Evolutionary conservation across 2,329 filamentous ascomycete genomes (phyloP).

Genomic region (Dothideomycetidae sp.): DNA sequence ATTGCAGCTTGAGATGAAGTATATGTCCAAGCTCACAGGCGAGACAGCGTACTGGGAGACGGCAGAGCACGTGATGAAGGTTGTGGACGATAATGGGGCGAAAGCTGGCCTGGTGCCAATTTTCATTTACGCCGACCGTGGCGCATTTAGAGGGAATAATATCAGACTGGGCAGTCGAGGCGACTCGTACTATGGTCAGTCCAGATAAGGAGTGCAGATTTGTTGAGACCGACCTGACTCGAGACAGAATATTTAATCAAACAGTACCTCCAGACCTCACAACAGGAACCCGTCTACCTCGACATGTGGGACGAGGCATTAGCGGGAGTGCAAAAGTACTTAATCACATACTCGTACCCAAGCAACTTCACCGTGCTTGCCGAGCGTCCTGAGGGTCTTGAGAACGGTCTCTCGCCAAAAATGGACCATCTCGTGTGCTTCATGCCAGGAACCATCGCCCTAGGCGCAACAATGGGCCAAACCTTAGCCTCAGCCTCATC

Average conservation of each 20-base stretch:
- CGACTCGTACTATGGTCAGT: conserved; percentile 74
- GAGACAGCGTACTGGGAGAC: conserved; percentile 87
- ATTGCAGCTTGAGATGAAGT: conserved; percentile 92
- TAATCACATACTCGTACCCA: conserved; percentile 74
- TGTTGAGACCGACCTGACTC: neutral
- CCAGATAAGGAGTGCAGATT: neutral
- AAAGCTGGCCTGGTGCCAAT: conserved; percentile 82
- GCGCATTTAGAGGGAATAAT: conserved; percentile 67
- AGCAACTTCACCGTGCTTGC: conserved; percentile 78
- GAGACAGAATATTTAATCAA: conserved; percentile 80
- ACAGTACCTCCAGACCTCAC: conserved; percentile 87
- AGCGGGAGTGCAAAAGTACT: conserved; percentile 73
- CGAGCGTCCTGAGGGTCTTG: conserved; percentile 65
- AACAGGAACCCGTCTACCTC: conserved; percentile 70
- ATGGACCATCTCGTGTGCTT: conserved; percentile 99
- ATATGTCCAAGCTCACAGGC: conserved; percentile 84
- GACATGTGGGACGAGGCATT: conserved; percentile 89
- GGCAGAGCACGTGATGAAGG: conserved; percentile 80
- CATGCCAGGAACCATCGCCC: conserved; percentile 86
- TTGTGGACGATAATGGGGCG: conserved; percentile 68
- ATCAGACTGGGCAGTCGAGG: conserved; percentile 86
- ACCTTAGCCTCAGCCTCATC: conserved; percentile 63
- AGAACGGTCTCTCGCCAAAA: conserved; percentile 57
- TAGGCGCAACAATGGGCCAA: conserved; percentile 69
- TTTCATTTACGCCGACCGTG: conserved; percentile 67